phyloP scores from a whole-genome alignment of 1,284 basidiomycete species.

The Ganoderma lingzhi region DNA sequence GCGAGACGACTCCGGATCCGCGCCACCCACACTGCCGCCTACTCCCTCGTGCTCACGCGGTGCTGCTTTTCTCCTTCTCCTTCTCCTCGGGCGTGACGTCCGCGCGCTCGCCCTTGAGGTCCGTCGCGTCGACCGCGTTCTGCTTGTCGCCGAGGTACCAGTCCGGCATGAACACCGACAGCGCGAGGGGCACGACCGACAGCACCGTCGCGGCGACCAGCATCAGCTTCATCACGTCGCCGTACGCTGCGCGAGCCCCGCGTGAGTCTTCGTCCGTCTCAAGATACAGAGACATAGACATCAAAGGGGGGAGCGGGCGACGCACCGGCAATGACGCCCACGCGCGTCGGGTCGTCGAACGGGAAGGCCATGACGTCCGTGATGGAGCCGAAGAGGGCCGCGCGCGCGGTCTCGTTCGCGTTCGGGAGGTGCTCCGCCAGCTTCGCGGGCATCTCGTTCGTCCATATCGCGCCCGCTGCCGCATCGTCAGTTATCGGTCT shows the following conservation, averaged over 20 bases:
- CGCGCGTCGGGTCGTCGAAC: constrained; percentile 59
- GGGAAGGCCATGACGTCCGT: constrained; percentile 53
- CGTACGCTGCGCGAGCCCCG: constrained; percentile 50
- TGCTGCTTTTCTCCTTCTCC: background rate
- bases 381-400: constrained; percentile 60
- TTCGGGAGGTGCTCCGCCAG: constrained; percentile 62
- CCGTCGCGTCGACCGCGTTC: constrained; percentile 37
- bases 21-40: no score
- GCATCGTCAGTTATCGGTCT: background rate
- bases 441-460: constrained; percentile 63
- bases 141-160: constrained; percentile 41
- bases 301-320: constrained; percentile 11
- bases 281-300: background rate
- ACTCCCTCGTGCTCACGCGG: background rate
- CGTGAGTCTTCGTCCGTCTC: background rate
- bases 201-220: constrained; percentile 49
- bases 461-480: constrained; percentile 66
- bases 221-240: constrained; percentile 63
- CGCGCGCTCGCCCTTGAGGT: constrained; percentile 5
- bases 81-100: background rate
- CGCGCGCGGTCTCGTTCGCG: constrained; percentile 46
- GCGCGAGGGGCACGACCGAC: constrained; percentile 37
- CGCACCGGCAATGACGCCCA: constrained; percentile 63
- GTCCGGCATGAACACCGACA: constrained; percentile 40
- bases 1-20: no score